Base-by-base conservation (phyloP, 495 filamentous ascomycete species). In the Pseudoneurospora amorphoporcata region DNA sequence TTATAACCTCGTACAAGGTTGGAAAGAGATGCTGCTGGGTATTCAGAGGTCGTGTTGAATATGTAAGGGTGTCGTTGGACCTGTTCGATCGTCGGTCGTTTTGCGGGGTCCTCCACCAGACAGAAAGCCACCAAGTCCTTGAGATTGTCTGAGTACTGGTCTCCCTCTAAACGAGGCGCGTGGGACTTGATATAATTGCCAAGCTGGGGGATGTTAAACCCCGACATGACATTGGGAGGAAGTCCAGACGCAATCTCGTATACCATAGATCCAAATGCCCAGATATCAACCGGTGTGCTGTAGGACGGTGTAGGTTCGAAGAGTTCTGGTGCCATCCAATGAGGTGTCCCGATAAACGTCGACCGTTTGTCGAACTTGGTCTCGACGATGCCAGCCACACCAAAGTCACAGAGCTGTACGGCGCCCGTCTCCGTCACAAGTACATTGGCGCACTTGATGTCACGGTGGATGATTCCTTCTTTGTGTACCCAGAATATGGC, bases 311-410 rank as follows among this genome's bases (percentile, higher is more conserved):
- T 81, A 3, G 83, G 81, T 10, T 85, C 84, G 72, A 93, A 90
- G 72, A 96, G 87, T 78, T 99, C 95, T 0, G 94, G 95, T 1
- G 95, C 92, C 94, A 98, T 97, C 93, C 95, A 99, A 82, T 97
- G 89, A 17, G 92, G 92, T 7, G 95, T 98, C 10, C 95, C 95
- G 61, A 99, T 92, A 79, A 97, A 94, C 0, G 95, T 99, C 3
- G 91, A 91, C 38, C 95, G 85, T 81, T 98, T 99, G 76, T 95
- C 92, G 53, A 89, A 78, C 72, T 92, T 92, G 12, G 88, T 92
- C 75, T 97, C 93, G 47, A 97, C 85, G 71, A 96, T 86, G 68
- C 92, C 95, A 29, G 95, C 92, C 70, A 99, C 93, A 71, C 95
- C 95, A 80, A 98, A 99, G 78, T 99, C 95, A 78, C 95, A 97